Evolutionary conservation across 2,329 filamentous ascomycete genomes (phyloP).

Genomic region (Penicillium sclerotiorum): DNA sequence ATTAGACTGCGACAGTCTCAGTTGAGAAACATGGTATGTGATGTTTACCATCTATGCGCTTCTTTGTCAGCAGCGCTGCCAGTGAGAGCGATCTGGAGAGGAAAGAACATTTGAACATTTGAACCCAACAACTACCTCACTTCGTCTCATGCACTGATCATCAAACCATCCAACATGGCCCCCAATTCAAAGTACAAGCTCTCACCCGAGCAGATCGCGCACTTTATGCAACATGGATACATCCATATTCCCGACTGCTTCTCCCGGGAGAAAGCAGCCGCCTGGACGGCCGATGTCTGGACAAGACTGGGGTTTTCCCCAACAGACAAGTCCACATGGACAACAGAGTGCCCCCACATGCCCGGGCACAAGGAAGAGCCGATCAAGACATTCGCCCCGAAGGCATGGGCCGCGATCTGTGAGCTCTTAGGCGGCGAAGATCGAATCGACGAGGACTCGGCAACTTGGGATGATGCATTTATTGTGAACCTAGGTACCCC

Average conservation of each 20-base stretch:
- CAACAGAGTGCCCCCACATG: constrained; percentile 65
- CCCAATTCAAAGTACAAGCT: constrained; percentile 29
- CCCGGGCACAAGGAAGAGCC: constrained; percentile 60
- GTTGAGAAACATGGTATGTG: no score
- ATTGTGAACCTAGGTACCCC: constrained; percentile 70
- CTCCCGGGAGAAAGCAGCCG: constrained; percentile 49
- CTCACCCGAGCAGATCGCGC: constrained; percentile 51
- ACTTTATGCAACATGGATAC: constrained; percentile 61
- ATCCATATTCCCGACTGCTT: constrained; percentile 58
- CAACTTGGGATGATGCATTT: constrained; percentile 67
- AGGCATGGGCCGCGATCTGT: constrained; percentile 68
- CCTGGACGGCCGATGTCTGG: constrained; percentile 60
- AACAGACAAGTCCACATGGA: constrained; percentile 67
- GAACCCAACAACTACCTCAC: no score
- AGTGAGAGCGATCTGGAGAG: no score
- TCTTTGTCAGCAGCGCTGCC: no score
- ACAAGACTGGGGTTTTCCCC: constrained; percentile 66
- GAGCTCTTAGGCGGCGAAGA: constrained; percentile 67
- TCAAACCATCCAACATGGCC: background rate
- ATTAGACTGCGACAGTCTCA: no score
- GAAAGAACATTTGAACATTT: no score
- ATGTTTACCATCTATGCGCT: no score
- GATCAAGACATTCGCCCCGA: constrained; percentile 61
- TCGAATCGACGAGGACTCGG: constrained; percentile 51
- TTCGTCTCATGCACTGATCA: background rate